These are phyloP conservation scores for Crotalaria pallida DNA, from an alignment of 306 rosid species.

Conservation along the genomic window DNA sequence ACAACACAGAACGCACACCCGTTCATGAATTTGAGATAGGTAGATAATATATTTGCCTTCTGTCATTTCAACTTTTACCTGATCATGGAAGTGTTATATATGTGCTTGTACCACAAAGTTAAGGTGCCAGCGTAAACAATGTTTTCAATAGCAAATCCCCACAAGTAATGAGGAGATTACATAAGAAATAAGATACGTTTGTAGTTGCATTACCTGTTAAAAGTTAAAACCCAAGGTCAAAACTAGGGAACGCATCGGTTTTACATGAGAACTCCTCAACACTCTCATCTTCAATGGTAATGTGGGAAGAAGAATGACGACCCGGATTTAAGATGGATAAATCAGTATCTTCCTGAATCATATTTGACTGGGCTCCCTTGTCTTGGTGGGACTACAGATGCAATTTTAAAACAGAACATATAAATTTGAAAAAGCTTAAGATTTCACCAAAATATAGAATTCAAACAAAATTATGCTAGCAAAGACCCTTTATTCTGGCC, in stretches of 20 bases:
- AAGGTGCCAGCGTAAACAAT: background rate
- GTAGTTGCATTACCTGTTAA: slow-evolving; percentile 32
- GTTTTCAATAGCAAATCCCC: background rate
- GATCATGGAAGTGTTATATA: background rate
- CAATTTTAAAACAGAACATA: slow-evolving; percentile 7
- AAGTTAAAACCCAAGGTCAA: slow-evolving; percentile 78
- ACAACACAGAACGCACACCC: background rate
- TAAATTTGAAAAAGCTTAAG: slow-evolving; percentile 12
- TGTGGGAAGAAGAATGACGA: slow-evolving; percentile 16
- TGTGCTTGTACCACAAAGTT: background rate
- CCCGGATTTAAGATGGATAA: slow-evolving; percentile 16
- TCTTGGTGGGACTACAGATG: slow-evolving; percentile 31
- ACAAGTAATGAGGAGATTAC: background rate
- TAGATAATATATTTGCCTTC: background rate
- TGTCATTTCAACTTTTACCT: background rate
- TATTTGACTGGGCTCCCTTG: slow-evolving; percentile 29
- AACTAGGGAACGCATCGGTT: slow-evolving; percentile 47
- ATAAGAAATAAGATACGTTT: background rate
- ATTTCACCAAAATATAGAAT: background rate
- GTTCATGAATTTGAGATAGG: background rate
- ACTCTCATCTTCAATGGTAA: slow-evolving; percentile 21
- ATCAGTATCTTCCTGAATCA: slow-evolving; percentile 22
- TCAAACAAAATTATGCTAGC: slow-evolving; percentile 5
- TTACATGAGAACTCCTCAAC: slow-evolving; percentile 31
- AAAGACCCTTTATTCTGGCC: background rate